Percentiles rank a stretch among this genome's conserved stretches.
Evolutionary conservation across 2,329 filamentous ascomycete genomes (phyloP).

Genomic region (Scorias spongiosa): DNA sequence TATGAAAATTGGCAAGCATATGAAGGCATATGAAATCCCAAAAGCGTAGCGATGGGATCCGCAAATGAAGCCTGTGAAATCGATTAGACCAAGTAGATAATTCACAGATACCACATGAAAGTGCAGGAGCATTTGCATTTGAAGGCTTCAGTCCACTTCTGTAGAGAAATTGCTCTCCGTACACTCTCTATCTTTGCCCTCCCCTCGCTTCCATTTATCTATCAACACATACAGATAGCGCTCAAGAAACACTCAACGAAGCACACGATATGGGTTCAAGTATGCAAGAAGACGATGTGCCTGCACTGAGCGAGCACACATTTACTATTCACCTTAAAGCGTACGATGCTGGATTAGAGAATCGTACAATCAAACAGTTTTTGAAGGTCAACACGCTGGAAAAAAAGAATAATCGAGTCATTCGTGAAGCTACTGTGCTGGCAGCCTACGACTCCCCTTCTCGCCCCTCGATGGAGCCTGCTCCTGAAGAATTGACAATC

Average conservation of each 20-base stretch:
- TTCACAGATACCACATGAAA: too few relatives aligned
- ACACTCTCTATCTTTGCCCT: not conserved
- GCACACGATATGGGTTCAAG: not conserved
- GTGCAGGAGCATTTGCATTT: too few relatives aligned
- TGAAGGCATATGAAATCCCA: too few relatives aligned
- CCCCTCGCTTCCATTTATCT: not conserved
- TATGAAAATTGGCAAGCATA: too few relatives aligned
- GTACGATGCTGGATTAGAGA: not conserved
- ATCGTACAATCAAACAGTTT: not conserved
- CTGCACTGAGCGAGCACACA: not conserved
- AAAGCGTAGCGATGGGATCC: too few relatives aligned
- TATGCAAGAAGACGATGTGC: not conserved
- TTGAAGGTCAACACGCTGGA: not conserved
- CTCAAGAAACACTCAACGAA: not conserved
- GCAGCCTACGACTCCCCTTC: not conserved
- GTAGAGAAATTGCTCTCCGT: too few relatives aligned
- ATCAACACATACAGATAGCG: not conserved
- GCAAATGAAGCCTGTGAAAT: too few relatives aligned
- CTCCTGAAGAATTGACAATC: not conserved
- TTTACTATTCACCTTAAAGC: not conserved
- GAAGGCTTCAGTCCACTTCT: too few relatives aligned
- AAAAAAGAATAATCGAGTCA: not conserved
- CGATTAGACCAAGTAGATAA: too few relatives aligned
- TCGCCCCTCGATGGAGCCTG: not conserved
- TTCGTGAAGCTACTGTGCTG: not conserved